Base-by-base conservation (phyloP, 768 basidiomycete species). In the Lactifluus pinguis region DNA sequence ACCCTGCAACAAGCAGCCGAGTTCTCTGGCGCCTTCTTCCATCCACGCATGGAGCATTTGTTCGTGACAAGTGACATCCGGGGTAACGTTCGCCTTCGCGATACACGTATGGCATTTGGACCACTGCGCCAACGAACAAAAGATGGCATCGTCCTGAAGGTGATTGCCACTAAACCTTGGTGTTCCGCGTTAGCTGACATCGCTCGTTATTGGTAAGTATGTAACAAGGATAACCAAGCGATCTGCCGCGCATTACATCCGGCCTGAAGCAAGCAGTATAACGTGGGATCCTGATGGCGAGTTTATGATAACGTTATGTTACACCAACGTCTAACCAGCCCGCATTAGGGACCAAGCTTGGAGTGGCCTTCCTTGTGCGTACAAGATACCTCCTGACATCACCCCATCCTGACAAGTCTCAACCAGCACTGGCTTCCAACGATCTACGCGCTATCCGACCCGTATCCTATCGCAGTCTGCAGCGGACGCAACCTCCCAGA, bases 21-120 rank as follows among this genome's bases (percentile, higher is more conserved):
- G 67, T 80, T 86, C 55, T 85, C 85, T 0, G 80, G 82, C 44
- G 80, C 85, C 6, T 78, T 83, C 65, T 84, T 79, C 55, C 87
- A 92, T 68, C 89, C 89, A 13, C 68, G 63, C 34, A 81, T 85
- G 76, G 82, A 85, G 41, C 77, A 89, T 65, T 68, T 89, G 51
- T 90, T 92, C 63, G 79, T 79, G 6, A 86, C 84, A 3, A 81
- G 83, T 58, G 85, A 89, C 63, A 73, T 68, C 11, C 71, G 67
- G 15, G 87, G 89, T 4, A 71, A 72, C 25, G 83, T 89, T 3
- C 82, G 78, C 65, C 79, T 92, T 59, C 81, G 86, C 15, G 89
- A 92, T 70, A 72, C 74, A 15, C 77, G 89, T 13, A 89, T 89
- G 85, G 80, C 86, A 0, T 91, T 89, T 70, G 84, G 85, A 19